These are phyloP conservation scores for Xerocomus nothofagi DNA, from an alignment of 1,284 basidiomycete genomes.

Conservation along the genomic window DNA sequence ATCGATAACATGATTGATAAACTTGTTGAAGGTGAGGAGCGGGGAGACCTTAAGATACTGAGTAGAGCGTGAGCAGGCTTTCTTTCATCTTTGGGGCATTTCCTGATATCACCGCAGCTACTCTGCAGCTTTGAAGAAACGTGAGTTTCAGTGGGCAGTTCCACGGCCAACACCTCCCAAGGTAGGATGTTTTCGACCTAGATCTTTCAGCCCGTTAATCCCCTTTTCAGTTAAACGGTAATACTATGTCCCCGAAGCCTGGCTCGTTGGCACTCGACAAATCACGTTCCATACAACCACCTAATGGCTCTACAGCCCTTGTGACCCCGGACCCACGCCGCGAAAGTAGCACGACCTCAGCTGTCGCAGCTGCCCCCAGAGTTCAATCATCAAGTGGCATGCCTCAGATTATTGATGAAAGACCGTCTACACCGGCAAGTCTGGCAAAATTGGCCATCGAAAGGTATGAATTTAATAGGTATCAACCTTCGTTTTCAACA, in stretches of 20 bases:
- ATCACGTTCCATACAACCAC: conserved; percentile 37
- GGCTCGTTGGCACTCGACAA: conserved; percentile 39
- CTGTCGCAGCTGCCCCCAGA: conserved; percentile 59
- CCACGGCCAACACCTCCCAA: conserved; percentile 37
- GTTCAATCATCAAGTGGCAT: conserved; percentile 43
- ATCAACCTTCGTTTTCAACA: conserved; percentile 2
- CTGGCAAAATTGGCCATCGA: conserved; percentile 62
- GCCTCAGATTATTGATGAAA: conserved; percentile 19
- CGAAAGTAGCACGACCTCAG: conserved; percentile 26
- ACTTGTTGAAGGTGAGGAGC: conserved; percentile 71
- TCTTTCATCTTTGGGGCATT: not conserved
- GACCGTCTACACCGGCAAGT: conserved; percentile 31
- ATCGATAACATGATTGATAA: conserved; percentile 68
- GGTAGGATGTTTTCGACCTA: conserved; percentile 16
- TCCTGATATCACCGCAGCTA: conserved; percentile 46
- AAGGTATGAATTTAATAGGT: conserved; percentile 46
- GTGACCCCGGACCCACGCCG: conserved; percentile 28
- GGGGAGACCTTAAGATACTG: conserved; percentile 81
- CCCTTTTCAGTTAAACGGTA: conserved; percentile 35
- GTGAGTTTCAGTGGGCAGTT: conserved; percentile 59
- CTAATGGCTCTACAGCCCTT: conserved; percentile 38
- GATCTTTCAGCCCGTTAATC: conserved; percentile 17
- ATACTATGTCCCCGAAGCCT: conserved; percentile 40
- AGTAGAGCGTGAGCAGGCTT: conserved; percentile 62
- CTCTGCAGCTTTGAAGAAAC: conserved; percentile 67